phyloP scores from a whole-genome alignment of 2,329 filamentous ascomycete species.

The Alternaria hordeiaustralica region DNA sequence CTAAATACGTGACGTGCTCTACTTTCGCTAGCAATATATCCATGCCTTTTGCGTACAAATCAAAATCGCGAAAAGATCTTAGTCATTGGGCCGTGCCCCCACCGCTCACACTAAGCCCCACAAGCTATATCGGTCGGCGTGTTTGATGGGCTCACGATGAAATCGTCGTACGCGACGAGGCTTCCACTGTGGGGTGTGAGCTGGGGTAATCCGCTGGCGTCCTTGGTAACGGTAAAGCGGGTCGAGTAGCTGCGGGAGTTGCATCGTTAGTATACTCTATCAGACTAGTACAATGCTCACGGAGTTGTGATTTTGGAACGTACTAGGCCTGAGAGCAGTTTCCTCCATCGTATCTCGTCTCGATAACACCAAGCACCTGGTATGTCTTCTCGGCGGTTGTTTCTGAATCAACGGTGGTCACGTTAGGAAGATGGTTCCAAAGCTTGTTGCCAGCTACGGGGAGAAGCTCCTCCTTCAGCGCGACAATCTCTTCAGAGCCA shows the following conservation, averaged over 20 bases:
- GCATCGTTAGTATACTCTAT: not conserved
- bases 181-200: constrained; percentile 2
- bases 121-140: constrained; percentile 6
- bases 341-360: constrained; percentile 3
- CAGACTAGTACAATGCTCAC: not conserved
- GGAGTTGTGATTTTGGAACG: not conserved
- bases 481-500: constrained; percentile 1
- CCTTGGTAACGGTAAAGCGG: constrained; percentile 5
- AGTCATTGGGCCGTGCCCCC: not conserved
- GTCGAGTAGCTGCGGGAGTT: constrained; percentile 2
- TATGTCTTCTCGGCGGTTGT: not conserved
- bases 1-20: not conserved
- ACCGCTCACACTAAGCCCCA: not conserved
- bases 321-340: constrained; percentile 11
- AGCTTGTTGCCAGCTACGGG: constrained; percentile 4
- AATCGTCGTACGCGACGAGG: constrained; percentile 4
- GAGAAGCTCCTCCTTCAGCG: constrained; percentile 3
- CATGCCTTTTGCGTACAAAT: not conserved
- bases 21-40: not conserved
- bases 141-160: not conserved
- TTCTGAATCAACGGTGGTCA: constrained; percentile 4
- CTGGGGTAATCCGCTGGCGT: not conserved
- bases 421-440: constrained; percentile 2
- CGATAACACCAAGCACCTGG: constrained; percentile 8
- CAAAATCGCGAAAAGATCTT: not conserved